A percentile compares a stretch with the other conserved stretches of the same genome.
Evolutionary conservation across 148 eudicot species (phyloP).

Genomic region (Persicaria tinctoria): DNA sequence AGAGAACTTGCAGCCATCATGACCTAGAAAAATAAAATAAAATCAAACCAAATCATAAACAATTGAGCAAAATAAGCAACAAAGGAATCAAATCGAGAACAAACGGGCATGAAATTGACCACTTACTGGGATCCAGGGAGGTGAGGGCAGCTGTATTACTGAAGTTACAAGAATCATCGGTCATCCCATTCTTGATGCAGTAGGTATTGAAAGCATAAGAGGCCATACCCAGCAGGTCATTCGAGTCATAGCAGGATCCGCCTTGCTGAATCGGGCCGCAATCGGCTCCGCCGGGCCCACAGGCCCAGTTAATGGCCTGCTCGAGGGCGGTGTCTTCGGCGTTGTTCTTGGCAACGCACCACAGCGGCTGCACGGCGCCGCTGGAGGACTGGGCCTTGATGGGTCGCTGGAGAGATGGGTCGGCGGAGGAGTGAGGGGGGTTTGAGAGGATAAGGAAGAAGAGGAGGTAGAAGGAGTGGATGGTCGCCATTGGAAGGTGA

Average conservation of each 20-base stretch:
- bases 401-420: background rate
- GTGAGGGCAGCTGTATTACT: conserved; percentile 66
- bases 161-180: conserved; percentile 59
- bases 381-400: conserved; percentile 20
- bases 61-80: conserved; percentile 1
- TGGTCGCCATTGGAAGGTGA: conserved; percentile 16
- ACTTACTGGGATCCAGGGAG: conserved; percentile 67
- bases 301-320: conserved; percentile 77
- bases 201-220: conserved; percentile 84
- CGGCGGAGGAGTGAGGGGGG: conserved; percentile 5
- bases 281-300: conserved; percentile 65
- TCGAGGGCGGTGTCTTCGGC: conserved; percentile 67
- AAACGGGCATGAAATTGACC: background rate
- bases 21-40: background rate
- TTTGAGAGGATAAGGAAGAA: background rate
- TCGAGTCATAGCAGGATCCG: conserved; percentile 70
- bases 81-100: background rate
- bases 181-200: conserved; percentile 55
- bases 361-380: conserved; percentile 35
- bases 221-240: conserved; percentile 56
- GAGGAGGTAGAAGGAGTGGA: background rate
- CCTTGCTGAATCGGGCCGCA: conserved; percentile 74
- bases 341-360: conserved; percentile 99
- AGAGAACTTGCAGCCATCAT: background rate
- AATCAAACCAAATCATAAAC: background rate